Base-by-base conservation (phyloP, 75 land plant genomes). In the Chamaecyparis obtusa region DNA sequence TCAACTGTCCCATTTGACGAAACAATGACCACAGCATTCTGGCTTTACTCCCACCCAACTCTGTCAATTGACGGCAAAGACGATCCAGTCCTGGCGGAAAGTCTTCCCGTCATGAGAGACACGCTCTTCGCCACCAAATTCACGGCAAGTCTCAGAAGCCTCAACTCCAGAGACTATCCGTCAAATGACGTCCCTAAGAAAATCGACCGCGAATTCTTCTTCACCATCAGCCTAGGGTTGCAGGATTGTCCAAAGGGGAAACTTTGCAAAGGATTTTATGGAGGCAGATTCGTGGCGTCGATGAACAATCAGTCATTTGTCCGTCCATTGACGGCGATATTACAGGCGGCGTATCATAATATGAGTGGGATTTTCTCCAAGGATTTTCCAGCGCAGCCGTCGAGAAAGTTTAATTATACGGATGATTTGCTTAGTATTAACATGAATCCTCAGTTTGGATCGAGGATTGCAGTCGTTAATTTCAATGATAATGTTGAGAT, bases 151-250 rank as follows among this genome's bases (percentile, higher is more conserved):
- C 87, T 90, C 30, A 67, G 83, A 30, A 89, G 96, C 79, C 86
- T 89, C 30, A 92, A 87, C 14, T 90, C 93, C 14, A 9, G 77
- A 3, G 77, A 90, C 16, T 92, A 90, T 72, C 90, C 92, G 2
- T 90, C 89, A 36, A 87, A 75, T 13, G 33, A 30, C 37, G 93
- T 91, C 21, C 96, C 96, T 0, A 85, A 92, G 55, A 89, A 44
- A 57, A 86, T 94, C n/a, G 93, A 94, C 86, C 85, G 36, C 7
- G 60, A 88, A 13, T 71, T 95, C 0, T 30, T 91, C 30, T 71
- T 88, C 13, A 89, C 95, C 19, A 86, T 95, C 8, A 88, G 96
- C 75, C 88, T 92, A 8, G 88, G 87, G 46, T 87, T 91, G 24
- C 91, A 92, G 74, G 90, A 91, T 11, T 92, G 93, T 41, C 91